Base-by-base conservation (phyloP, 2,329 filamentous ascomycete genomes). In the Aspergillus pseudotamarii region DNA sequence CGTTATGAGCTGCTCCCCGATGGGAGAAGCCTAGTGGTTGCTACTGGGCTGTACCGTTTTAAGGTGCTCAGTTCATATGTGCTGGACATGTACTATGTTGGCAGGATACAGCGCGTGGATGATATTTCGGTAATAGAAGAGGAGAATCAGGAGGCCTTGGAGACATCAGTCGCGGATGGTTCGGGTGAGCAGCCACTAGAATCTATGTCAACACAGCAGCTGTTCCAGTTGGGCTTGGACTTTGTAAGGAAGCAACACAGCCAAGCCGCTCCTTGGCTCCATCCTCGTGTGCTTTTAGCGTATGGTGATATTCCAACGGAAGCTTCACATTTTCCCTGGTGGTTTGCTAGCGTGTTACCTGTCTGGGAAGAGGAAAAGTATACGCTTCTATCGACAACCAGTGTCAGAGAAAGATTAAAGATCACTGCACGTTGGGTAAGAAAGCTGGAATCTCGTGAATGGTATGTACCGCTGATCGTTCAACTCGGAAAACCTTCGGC, bases 51-150 rank as follows among this genome's bases (percentile, higher is more conserved):
- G 1, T 92, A 89, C 4, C 87, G 92, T 14, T 97, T 97, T 77
- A 88, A 85, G 41, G 88, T 96, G 6, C 78, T 88, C 19, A 83
- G 85, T 1, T 75, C 70, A 6, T 86, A 90, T 65, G 81, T 86
- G 57, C 74, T 91, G 10, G 93, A 97, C 72, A 93, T 91, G 0
- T 97, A 97, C 70, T 81, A 87, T 14, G 85, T 95, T 26, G 93
- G 88, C n/a, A 87, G 86, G 62, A 86, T 92, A 10, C 89, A 95
- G 73, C 86, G 89, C 5, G 80, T 96, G 38, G 90, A 95, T 63
- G 94, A 97, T 75, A 85, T 97, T n/a, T 87, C 89, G 30, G 78
- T 95, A 4, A 87, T 89, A 4, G 91, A 94, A 66, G 93, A 97
- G 76, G 93, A 95, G 72, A 84, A 85, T 0, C 79, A 90, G 0